Evolutionary conservation across 2,329 filamentous ascomycete species (phyloP), one percentile per base, ranked within the genome.

Genomic region (Aspergillus tanneri): DNA sequence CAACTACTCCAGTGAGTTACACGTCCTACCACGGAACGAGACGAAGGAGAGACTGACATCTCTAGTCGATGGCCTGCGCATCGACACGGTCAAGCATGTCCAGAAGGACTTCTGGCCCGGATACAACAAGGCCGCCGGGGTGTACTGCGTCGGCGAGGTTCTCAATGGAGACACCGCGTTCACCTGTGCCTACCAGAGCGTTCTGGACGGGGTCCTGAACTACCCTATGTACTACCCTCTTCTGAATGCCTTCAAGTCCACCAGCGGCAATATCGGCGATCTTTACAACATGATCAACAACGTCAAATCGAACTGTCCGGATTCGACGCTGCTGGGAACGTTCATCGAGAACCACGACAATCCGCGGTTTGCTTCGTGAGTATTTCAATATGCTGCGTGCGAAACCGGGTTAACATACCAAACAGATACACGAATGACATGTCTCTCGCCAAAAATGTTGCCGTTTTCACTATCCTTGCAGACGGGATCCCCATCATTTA

Each of bases 401-500:
- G n/a, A n/a, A n/a, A n/a, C n/a, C n/a, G n/a, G n/a, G n/a, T n/a
- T n/a, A n/a, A n/a, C n/a, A n/a, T n/a, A 25, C 16, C 27, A 23
- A 38, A 27, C n/a, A 61, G 63, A 7, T 68, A 68, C 48, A 68
- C 66, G 6, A 39, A 48, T 12, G 66, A 69, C 43, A 57, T 58
- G 5, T 61, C 66, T 3, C 73, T 83, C 1, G 77, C 82, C 19
- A 81, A 83, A 66, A 87, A 86, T 57, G 77, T 78, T 2, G 72
- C 86, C 32, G 74, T 82, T 0, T 86, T 81, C 57, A 76, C 78
- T 10, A 76, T 87, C 35, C 73, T 87, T 4, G 58, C 67, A 1
- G 68, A 84, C 44, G 84, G 84, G 3, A 82, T 86, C 43, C 83
- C 83, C 2, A 82, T 86, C 41, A 60, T 86, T 43, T 87, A 86